A percentile compares a stretch with the other conserved stretches of the same genome.
Evolutionary conservation across 352 stramenopile genomes (phyloP).

Genomic region (Phytophthora pinifolia): DNA sequence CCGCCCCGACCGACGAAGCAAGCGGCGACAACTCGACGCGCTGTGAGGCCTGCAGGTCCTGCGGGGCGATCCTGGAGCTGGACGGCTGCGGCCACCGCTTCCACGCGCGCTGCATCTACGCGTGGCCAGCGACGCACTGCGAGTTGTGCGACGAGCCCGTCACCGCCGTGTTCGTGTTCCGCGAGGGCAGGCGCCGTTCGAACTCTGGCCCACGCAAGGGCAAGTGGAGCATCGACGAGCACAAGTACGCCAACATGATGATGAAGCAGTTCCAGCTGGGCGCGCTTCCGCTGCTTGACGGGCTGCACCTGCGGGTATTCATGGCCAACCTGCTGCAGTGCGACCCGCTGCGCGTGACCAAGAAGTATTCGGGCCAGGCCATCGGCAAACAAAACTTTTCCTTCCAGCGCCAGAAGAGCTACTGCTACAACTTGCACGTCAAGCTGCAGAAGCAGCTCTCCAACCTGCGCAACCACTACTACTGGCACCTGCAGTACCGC

Average conservation of each 20-base stretch:
- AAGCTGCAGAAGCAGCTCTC: constrained; percentile 81
- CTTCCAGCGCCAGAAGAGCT: constrained; percentile 57
- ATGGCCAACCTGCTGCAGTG: constrained; percentile 79
- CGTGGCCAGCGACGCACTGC: constrained; percentile 65
- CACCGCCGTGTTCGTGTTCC: constrained; percentile 48
- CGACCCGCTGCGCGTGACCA: constrained; percentile 79
- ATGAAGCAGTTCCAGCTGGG: constrained; percentile 84
- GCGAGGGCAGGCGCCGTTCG: constrained; percentile 34
- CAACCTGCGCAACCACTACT: constrained; percentile 79
- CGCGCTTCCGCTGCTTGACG: constrained; percentile 60
- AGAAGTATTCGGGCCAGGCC: constrained; percentile 73
- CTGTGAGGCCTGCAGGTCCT: constrained; percentile 73
- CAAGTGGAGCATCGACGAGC: constrained; percentile 75
- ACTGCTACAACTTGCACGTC: constrained; percentile 78
- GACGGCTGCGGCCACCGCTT: constrained; percentile 74
- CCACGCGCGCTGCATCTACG: constrained; percentile 75
- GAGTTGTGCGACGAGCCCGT: constrained; percentile 58
- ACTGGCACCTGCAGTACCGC: constrained; percentile 80
- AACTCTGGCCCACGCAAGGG: constrained; percentile 66
- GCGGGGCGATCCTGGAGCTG: constrained; percentile 66
- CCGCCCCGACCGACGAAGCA: background rate
- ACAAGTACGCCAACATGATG: constrained; percentile 82
- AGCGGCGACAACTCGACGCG: constrained; percentile 50
- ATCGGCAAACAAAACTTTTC: constrained; percentile 84
- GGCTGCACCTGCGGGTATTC: constrained; percentile 72